Conservation (phyloP, 208 protist species). For the Acanthamoeba quina region DNA sequence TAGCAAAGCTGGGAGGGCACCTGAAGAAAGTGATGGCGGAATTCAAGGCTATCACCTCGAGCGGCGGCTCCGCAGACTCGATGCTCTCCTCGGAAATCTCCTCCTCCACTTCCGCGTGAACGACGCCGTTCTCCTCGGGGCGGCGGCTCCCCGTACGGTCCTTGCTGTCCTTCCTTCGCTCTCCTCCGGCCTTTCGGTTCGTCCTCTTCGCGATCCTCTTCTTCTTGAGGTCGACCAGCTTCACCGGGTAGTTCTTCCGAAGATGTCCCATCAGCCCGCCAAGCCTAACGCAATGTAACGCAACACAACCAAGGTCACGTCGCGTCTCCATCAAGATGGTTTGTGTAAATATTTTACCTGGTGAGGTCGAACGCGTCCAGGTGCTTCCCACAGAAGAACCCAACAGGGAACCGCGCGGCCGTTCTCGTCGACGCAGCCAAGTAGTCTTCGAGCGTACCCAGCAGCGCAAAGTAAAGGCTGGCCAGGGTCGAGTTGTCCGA, state of each 20-base stretch:
- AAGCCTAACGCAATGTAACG: background rate
- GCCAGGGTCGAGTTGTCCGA: slow-evolving; percentile 1
- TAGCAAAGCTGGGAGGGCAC: background rate
- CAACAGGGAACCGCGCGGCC: background rate
- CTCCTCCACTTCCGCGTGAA: background rate
- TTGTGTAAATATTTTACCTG: background rate
- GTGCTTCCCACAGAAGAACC: slow-evolving; percentile 3
- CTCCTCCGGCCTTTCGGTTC: background rate
- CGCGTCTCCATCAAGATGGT: too few species aligned
- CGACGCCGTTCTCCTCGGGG: background rate
- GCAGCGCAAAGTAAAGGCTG: background rate
- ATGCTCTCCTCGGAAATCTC: background rate
- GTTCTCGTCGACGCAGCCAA: background rate
- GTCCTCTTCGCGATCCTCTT: background rate
- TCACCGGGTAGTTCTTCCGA: background rate
- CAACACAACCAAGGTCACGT: background rate
- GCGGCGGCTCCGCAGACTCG: background rate
- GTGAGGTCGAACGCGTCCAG: background rate
- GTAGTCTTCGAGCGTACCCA: slow-evolving; percentile 16
- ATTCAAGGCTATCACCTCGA: background rate
- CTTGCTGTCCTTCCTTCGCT: background rate
- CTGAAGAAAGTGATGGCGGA: slow-evolving; percentile 20
- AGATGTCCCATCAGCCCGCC: slow-evolving; percentile 28
- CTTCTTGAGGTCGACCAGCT: slow-evolving; percentile 6
- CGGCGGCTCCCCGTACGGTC: background rate